These are phyloP conservation scores for Larix kaempferi DNA, from an alignment of 75 land plant species.

Conservation along the genomic window DNA sequence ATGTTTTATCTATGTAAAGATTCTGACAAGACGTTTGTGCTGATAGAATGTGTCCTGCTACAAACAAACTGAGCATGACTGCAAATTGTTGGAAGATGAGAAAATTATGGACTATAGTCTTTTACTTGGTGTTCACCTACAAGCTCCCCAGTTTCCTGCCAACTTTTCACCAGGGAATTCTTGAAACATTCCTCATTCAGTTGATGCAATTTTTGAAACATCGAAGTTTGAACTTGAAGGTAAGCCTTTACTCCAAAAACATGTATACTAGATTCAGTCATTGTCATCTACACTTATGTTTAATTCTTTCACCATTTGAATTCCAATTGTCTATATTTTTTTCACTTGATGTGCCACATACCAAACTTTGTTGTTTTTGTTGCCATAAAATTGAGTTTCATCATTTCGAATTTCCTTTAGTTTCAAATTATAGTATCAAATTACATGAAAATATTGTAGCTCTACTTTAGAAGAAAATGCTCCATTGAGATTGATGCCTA, in stretches of 20 bases:
- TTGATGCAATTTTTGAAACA: neutral
- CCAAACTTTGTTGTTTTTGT: no score
- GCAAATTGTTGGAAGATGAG: constrained; percentile 66
- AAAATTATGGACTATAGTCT: constrained; percentile 90
- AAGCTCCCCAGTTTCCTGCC: constrained; percentile 38
- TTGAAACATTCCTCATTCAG: neutral
- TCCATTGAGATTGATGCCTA: neutral
- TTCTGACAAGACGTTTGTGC: no score
- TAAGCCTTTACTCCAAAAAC: no score
- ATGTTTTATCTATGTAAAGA: no score
- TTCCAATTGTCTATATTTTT: neutral
- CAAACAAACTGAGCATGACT: constrained; percentile 78
- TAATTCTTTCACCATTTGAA: no score
- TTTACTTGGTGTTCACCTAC: constrained; percentile 66
- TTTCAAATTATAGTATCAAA: neutral
- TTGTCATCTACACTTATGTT: no score
- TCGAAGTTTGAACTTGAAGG: neutral
- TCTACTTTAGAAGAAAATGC: no score
- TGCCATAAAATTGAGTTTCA: no score
- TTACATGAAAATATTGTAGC: neutral
- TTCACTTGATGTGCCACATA: neutral
- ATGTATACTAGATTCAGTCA: no score
- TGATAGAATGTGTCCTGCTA: neutral
- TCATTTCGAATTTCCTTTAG: no score
- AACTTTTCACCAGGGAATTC: constrained; percentile 26